Evolutionary conservation across 169 alveolate genomes (phyloP).

Genomic region (Theileria parva): DNA sequence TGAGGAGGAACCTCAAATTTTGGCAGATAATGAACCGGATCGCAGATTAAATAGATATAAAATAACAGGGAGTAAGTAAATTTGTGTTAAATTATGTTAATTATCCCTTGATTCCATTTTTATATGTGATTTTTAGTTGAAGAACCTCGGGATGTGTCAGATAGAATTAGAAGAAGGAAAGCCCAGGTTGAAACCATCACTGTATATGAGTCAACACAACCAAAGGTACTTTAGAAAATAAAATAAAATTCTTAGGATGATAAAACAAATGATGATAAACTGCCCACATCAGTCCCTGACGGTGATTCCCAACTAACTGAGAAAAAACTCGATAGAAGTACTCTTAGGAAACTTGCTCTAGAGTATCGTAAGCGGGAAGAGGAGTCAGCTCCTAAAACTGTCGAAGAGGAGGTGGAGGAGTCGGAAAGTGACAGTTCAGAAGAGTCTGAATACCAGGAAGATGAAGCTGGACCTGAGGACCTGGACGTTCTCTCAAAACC

Average conservation of each 20-base stretch:
- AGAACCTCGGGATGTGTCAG: constrained; percentile 11
- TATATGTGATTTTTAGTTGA: constrained; percentile 17
- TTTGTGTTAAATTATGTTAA: neutral
- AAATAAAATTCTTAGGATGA: neutral
- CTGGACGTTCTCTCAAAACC: constrained; percentile 28
- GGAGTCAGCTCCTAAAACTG: neutral
- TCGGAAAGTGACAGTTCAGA: constrained; percentile 17
- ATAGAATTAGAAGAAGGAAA: constrained; percentile 23
- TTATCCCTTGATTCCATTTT: neutral
- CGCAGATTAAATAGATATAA: constrained; percentile 47
- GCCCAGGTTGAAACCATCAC: constrained; percentile 26
- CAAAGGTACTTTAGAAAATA: constrained; percentile 7
- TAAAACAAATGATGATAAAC: constrained; percentile 1
- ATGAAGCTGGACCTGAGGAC: constrained; percentile 1
- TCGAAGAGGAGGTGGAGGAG: constrained; percentile 36
- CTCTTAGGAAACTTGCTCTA: constrained; percentile 44
- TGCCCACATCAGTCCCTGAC: neutral
- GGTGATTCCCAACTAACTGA: neutral
- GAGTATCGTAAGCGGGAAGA: constrained; percentile 62
- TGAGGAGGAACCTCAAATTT: constrained; percentile 5
- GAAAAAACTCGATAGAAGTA: constrained; percentile 13
- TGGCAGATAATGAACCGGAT: constrained; percentile 49
- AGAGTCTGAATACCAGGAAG: neutral
- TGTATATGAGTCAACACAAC: neutral
- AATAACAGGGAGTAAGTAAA: constrained; percentile 13